Percentiles rank a stretch among this genome's conserved stretches.
Evolutionary conservation across 257 asterid species (phyloP).

Genomic region (Linaria vulgaris): DNA sequence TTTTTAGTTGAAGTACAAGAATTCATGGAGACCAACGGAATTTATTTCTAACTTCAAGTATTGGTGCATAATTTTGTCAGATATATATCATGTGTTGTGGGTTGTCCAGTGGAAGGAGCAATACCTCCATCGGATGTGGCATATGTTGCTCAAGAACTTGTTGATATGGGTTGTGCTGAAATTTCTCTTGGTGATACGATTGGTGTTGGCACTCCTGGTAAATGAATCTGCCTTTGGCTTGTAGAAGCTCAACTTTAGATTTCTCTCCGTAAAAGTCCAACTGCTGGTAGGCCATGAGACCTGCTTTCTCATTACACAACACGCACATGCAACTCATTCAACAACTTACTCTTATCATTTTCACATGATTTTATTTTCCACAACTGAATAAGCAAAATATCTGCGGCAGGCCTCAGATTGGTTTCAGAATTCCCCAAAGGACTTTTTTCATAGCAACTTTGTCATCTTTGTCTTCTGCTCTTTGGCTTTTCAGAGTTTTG

Average conservation of each 20-base stretch:
- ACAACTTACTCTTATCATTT: too few relatives aligned
- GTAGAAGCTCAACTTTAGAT: conserved; percentile 11
- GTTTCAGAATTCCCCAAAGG: too few relatives aligned
- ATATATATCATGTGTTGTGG: conserved; percentile 89
- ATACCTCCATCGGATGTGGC: conserved; percentile 82
- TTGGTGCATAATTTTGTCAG: conserved; percentile 41
- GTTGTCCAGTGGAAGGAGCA: conserved; percentile 95
- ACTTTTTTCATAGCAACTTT: not conserved
- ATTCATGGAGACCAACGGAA: conserved; percentile 16
- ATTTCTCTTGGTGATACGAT: conserved; percentile 95
- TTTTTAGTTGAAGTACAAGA: conserved; percentile 10
- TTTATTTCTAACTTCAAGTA: conserved; percentile 17
- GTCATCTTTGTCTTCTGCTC: conserved; percentile 7
- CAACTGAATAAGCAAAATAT: not conserved
- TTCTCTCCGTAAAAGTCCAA: not conserved
- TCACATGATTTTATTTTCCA: too few relatives aligned
- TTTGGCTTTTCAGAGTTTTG: not conserved
- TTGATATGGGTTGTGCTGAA: conserved; percentile 84
- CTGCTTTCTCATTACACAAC: too few relatives aligned
- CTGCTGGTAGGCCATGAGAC: not conserved
- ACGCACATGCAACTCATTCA: too few relatives aligned
- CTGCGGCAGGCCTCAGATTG: not conserved
- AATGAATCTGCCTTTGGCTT: conserved; percentile 22
- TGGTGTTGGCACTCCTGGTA: conserved; percentile 99
- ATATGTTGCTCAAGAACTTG: conserved; percentile 78